phyloP scores from a whole-genome alignment of 352 stramenopile genomes.

The Phytophthora palmivora region DNA sequence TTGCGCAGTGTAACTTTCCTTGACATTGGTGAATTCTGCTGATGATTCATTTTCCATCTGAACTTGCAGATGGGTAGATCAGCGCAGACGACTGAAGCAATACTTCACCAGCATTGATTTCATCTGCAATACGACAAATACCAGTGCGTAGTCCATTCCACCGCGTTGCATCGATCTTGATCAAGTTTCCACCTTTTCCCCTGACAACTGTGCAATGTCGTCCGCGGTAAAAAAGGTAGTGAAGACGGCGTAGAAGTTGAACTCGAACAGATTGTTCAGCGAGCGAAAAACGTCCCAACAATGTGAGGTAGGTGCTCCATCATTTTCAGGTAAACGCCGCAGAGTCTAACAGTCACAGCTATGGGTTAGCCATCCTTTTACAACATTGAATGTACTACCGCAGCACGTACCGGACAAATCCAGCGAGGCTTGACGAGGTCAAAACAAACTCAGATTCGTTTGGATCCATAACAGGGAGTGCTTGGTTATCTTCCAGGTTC shows the following conservation, averaged over 20 bases:
- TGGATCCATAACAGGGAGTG: conserved; percentile 36
- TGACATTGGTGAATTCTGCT: conserved; percentile 26
- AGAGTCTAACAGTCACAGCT: conserved; percentile 52
- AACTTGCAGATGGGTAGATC: conserved; percentile 32
- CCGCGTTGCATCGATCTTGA: conserved; percentile 33
- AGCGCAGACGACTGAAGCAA: conserved; percentile 55
- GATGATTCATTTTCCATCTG: conserved; percentile 22
- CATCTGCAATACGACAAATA: conserved; percentile 64
- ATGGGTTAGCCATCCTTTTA: conserved; percentile 3
- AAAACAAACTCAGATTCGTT: conserved; percentile 70
- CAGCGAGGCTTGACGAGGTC: conserved; percentile 73
- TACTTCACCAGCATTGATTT: conserved; percentile 54
- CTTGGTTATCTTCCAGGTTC: conserved; percentile 24
- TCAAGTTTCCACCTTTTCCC: conserved; percentile 29
- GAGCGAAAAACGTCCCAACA: conserved; percentile 71
- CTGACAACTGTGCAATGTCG: conserved; percentile 55
- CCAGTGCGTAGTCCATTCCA: conserved; percentile 54
- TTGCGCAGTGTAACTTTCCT: conserved; percentile 59
- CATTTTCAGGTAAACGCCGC: conserved; percentile 88
- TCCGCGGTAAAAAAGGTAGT: conserved; percentile 63
- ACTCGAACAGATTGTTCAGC: conserved; percentile 84
- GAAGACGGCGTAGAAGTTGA: conserved; percentile 81
- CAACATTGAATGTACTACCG: background rate
- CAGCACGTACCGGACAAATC: conserved; percentile 67
- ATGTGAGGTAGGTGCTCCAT: conserved; percentile 85